Conservation (phyloP, 2,329 filamentous ascomycete genomes). For the Aspergillus texensis region DNA sequence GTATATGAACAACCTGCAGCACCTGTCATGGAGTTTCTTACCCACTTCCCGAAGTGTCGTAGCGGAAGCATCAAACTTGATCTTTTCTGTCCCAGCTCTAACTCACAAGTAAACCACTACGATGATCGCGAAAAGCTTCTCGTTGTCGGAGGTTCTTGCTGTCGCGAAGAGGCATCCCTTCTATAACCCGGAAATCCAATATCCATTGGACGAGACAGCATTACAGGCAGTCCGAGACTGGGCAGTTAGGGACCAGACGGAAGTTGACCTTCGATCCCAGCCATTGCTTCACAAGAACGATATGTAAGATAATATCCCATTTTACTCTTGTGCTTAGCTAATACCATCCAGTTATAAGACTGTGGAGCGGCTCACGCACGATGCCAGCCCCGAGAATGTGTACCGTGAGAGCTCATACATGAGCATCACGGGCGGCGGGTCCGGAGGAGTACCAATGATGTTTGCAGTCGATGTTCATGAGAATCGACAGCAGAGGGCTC, state of each 20-base stretch:
- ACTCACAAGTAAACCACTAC: not conserved
- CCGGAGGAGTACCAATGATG: constrained; percentile 36
- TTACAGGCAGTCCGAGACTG: constrained; percentile 6
- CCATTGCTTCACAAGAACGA: constrained; percentile 5
- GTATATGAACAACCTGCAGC: too few species aligned
- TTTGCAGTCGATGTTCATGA: constrained; percentile 47
- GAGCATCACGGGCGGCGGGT: constrained; percentile 47
- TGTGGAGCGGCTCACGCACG: constrained; percentile 40
- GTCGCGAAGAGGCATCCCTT: constrained; percentile 42
- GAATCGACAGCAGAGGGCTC: constrained; percentile 45
- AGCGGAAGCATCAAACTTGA: too few species aligned
- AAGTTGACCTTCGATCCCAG: not conserved
- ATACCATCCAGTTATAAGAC: constrained; percentile 34
- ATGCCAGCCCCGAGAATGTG: constrained; percentile 36
- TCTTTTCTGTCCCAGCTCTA: not conserved
- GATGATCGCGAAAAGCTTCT: not conserved
- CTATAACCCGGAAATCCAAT: constrained; percentile 29
- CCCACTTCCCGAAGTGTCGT: too few species aligned
- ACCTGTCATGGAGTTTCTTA: too few species aligned
- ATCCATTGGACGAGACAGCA: constrained; percentile 32
- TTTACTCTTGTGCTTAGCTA: not conserved
- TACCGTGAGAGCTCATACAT: constrained; percentile 45
- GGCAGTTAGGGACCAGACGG: not conserved
- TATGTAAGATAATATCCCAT: not conserved
- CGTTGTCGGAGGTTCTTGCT: constrained; percentile 35